Base-by-base conservation (phyloP, 176 grass and related monocot species). In the Rhynchospora tenuis region DNA sequence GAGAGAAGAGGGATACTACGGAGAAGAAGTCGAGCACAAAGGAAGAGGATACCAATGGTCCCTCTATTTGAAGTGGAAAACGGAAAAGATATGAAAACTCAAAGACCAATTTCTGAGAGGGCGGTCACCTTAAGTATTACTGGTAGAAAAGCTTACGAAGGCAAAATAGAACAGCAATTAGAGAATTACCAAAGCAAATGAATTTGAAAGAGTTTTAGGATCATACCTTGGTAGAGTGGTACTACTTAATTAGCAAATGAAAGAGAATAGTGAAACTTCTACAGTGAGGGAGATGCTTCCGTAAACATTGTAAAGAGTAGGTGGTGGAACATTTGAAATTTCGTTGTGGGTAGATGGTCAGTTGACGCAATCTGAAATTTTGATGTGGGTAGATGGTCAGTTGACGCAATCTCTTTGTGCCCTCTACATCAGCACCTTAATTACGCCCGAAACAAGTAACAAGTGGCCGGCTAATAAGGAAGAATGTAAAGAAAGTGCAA, bases 1-100 rank as follows among this genome's bases (percentile, higher is more conserved):
- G 84, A 27, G 60, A 24, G 11, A 88, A 80, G 86, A 57, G 69
- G 55, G 68, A 69, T 70, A n/a, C n/a, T n/a, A 13, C 12, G 56
- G 26, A 81, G 80, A 45, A 43, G 50, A 80, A 63, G 78, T 19
- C 51, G n/a, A 57, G 16, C 7, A 76, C 50, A 45, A 62, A 79
- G 67, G 54, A 83, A 5, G 84, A 77, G 4, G 85, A 68, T 7
- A 45, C 15, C 22, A 79, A 80, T 29, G 12, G 16, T 64, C 62
- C 62, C 9, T 66, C 27, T 59, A 59, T 7, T 59, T 14, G 24
- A 33, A 13, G 5, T 5, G 4, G 13, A 0, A 9, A 66, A 33
- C 14, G 63, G 31, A 66, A 66, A 66, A 9, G 5, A 38, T 33
- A 66, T 16, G 12, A 17, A 65, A 16, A 65, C 3, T 65, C 6